Conservation (phyloP, 345 rosid genomes). For the Geranium rotundifolium region DNA sequence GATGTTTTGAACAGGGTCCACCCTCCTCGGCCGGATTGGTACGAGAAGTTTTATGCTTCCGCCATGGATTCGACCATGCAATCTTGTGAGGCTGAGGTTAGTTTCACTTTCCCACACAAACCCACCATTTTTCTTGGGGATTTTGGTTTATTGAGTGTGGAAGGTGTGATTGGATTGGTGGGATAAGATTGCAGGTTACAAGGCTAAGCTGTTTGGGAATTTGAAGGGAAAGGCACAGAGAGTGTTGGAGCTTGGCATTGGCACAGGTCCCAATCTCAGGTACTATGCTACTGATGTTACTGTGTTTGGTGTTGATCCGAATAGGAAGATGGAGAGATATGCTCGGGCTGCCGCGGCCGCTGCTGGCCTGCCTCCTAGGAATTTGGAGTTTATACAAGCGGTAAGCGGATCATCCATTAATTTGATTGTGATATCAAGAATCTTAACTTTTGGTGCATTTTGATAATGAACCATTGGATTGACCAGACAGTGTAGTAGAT, state of each 20-base stretch:
- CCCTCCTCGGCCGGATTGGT: slow-evolving; percentile 74
- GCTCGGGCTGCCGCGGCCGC: slow-evolving; percentile 46
- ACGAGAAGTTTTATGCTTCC: slow-evolving; percentile 59
- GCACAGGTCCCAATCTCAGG: slow-evolving; percentile 77
- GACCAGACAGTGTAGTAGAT: too few relatives aligned
- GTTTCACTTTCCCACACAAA: neutral
- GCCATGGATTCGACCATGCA: slow-evolving; percentile 29
- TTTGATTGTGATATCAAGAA: neutral
- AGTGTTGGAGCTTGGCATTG: slow-evolving; percentile 75
- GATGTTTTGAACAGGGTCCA: slow-evolving; percentile 35
- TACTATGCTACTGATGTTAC: slow-evolving; percentile 48
- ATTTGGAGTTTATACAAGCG: slow-evolving; percentile 57
- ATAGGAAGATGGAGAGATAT: slow-evolving; percentile 59
- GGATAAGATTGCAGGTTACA: slow-evolving; percentile 51
- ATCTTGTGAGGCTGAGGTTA: slow-evolving; percentile 64
- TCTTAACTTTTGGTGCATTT: neutral
- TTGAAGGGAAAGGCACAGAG: slow-evolving; percentile 51
- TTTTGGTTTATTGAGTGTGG: neutral
- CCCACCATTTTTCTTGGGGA: neutral
- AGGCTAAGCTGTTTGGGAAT: slow-evolving; percentile 39
- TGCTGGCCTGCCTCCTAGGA: slow-evolving; percentile 43
- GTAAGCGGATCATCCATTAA: slow-evolving; percentile 15
- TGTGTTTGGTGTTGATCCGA: slow-evolving; percentile 72
- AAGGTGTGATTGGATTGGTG: neutral
- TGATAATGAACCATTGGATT: neutral